Evolutionary conservation across 306 rosid species (phyloP), one percentile per base, ranked within the genome.

Genomic region (Pyrus bretschneideri): DNA sequence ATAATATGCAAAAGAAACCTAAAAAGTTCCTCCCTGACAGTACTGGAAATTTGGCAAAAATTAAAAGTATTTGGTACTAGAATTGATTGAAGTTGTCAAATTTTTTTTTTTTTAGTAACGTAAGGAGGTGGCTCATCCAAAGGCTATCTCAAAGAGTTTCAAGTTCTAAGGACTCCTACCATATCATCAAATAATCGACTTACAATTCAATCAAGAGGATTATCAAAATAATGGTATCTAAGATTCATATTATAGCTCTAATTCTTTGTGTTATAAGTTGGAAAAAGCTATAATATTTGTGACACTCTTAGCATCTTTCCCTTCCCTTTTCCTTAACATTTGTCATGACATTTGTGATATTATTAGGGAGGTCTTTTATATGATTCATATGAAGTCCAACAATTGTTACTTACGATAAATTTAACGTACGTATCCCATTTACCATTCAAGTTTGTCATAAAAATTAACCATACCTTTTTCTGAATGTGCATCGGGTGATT

Each of bases 281-380:
- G 0, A 57, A 57, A 75, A 40, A 19, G 52, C 19, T 74, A 6
- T 68, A 18, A 33, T 21, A 78, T 45, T 29, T 11, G 21, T 59
- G 63, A 35, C 68, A 40, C 54, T 14, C 31, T 46, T 40, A 49
- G 55, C 51, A 54, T 72, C 49, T 11, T 81, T 19, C 58, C 21
- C 58, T 52, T 14, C 58, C 27, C 61, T 63, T 17, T 75, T 35
- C 76, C 27, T 75, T 30, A 51, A 11, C n/a, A 33, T n/a, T 54
- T 55, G 67, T 67, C 67, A 63, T 61, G 67, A 75, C 54, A 49
- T 40, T 80, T 38, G 59, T 60, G 76, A 52, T 15, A 64, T 33
- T 4, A 1, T 33, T 4, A 2, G 66, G 42, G 66, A 38, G 11
- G 59, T 13, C 9, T 27, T 40, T 67, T 71, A 29, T 29, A 52